A percentile compares a stretch with the other conserved stretches of the same genome.
Evolutionary conservation across 176 grass and related monocot species (phyloP).

Genomic region (Rhynchospora pubera): DNA sequence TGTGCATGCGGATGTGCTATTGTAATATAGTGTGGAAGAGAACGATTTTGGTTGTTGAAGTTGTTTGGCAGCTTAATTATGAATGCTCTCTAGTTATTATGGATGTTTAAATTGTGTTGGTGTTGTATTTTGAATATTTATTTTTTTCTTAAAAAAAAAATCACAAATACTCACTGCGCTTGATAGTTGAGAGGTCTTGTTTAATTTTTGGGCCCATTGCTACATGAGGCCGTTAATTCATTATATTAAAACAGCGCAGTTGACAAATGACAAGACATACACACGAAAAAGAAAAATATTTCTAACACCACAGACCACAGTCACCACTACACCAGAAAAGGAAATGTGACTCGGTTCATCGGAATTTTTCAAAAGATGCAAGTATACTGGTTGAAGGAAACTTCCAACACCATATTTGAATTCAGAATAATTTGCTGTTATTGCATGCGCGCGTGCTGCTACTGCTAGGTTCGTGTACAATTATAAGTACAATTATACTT

Average conservation of each 20-base stretch:
- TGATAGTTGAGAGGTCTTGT: neutral
- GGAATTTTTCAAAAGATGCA: neutral
- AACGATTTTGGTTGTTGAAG: conserved; percentile 19
- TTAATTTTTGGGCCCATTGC: neutral
- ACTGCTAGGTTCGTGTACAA: neutral
- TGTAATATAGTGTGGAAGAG: conserved; percentile 59
- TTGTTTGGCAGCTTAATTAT: neutral
- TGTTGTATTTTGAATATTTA: neutral
- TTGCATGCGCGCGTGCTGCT: neutral
- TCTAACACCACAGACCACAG: no score
- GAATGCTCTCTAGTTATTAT: neutral
- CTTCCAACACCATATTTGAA: neutral
- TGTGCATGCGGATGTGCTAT: neutral
- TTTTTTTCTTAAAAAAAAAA: no score
- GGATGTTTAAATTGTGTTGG: neutral
- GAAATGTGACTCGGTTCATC: neutral
- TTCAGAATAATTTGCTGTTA: neutral
- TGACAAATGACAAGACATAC: neutral
- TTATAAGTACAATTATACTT: no score
- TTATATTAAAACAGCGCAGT: neutral
- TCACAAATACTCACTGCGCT: no score
- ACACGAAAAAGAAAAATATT: neutral
- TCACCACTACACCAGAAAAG: no score
- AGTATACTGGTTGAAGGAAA: neutral
- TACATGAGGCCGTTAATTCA: no score